Base-by-base conservation (phyloP, 192 early-diverging fungal genomes). In the Chytriomyces confervae region DNA sequence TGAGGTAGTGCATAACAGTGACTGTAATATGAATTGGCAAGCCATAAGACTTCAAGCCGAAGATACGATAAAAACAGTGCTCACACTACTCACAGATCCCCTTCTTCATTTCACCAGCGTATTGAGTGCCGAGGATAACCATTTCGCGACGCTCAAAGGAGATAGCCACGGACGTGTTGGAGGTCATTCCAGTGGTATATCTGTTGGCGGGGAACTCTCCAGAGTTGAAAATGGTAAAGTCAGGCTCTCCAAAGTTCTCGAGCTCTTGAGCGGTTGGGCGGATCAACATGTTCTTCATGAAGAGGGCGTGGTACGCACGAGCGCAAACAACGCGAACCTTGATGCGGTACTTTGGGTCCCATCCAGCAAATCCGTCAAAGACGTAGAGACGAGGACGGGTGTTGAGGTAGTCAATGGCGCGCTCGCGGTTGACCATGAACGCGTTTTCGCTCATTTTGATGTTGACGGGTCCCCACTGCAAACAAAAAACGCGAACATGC, bases 61-160 rank as follows among this genome's bases (percentile, higher is more conserved):
- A 50, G 16, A n/a, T 49, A 44, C 10, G 18, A 45, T 72, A 72
- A 36, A 69, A 69, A n/a, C 0, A 47, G 48, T 10, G 13, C 8
- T 7, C 13, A 75, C 70, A 66, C 6, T 29, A 75, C 73, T 75
- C 60, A 75, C 73, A 79, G 53, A 79, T 79, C 64, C 97, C 97
- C 92, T 99, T 99, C 89, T 99, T 99, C 97, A 99, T 99, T 87
- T 99, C 97, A 69, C 97, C 97, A 70, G 97, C 97, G 79, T 99
- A 99, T 84, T 97, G 93, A 74, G 96, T 96, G 61, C 97, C 97
- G 51, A 99, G 89, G 66, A 99, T 99, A 48, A 99, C 94, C 97
- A 99, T 99, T 85, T 99, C 95, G 45, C 83, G 81, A 83, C 93
- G 92, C 81, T 93, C 91, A 74, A 98, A 98, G 92, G 93, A 95